Evolutionary conservation across 176 grass and related monocot genomes (phyloP).

Genomic region (Triticum aestivum): IWGSC_CS_RefSeq_v2.1 NC_057814.1:602040793-602041292

Average conservation of each 20-base stretch:
- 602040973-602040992: neutral
- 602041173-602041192: too few relatives aligned
- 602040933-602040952: neutral
- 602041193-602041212: too few relatives aligned
- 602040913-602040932: neutral
- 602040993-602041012: neutral
- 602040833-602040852: neutral
- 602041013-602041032: neutral
- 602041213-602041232: too few relatives aligned
- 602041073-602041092: neutral
- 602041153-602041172: too few relatives aligned
- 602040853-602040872: too few relatives aligned
- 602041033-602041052: neutral
- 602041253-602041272: too few relatives aligned
- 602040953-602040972: slow-evolving; percentile 7
- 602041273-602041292: too few relatives aligned
- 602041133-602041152: too few relatives aligned
- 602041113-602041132: too few relatives aligned
- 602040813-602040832: neutral
- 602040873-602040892: neutral
- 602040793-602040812: neutral
- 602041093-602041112: neutral
- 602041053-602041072: neutral
- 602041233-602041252: too few relatives aligned
- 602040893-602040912: slow-evolving; percentile 38